Evolutionary conservation across 352 stramenopile species (phyloP).

Genomic region (Thalassiosira sp.): DNA sequence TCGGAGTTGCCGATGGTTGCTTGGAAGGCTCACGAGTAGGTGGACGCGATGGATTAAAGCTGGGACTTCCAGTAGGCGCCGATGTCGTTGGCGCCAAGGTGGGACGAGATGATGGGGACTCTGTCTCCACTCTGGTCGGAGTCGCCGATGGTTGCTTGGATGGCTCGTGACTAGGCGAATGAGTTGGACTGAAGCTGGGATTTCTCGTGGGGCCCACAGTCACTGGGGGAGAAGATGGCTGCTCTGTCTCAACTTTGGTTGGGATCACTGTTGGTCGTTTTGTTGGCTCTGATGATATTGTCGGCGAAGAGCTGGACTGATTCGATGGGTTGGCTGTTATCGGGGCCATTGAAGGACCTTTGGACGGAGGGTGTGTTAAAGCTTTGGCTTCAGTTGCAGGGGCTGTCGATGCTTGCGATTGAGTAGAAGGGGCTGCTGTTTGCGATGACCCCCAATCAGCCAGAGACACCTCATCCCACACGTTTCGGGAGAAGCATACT

Average conservation of each 20-base stretch:
- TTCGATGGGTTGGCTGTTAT: background rate
- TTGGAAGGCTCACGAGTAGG: background rate
- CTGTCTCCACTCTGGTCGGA: background rate
- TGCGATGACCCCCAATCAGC: background rate
- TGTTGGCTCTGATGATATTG: background rate
- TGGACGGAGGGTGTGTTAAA: background rate
- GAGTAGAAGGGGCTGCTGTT: too few species aligned
- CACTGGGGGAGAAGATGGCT: background rate
- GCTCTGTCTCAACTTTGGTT: background rate
- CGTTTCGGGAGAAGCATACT: conserved; percentile 40
- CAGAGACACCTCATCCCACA: conserved; percentile 23
- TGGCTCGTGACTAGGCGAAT: background rate
- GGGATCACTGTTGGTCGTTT: background rate
- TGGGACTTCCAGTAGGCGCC: conserved; percentile 1
- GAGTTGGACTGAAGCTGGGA: background rate
- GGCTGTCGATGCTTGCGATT: too few species aligned
- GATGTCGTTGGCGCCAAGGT: background rate
- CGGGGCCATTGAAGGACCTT: background rate
- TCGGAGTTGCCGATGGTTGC: background rate
- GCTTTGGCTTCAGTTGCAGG: too few species aligned
- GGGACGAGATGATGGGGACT: background rate
- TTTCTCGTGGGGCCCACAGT: background rate
- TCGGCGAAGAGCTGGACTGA: background rate
- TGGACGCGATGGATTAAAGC: background rate
- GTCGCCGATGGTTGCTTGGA: background rate